A percentile compares a stretch with the other conserved stretches of the same genome.
Evolutionary conservation across 1,284 basidiomycete species (phyloP).

Genomic region (Polyporus tsugae): DNA sequence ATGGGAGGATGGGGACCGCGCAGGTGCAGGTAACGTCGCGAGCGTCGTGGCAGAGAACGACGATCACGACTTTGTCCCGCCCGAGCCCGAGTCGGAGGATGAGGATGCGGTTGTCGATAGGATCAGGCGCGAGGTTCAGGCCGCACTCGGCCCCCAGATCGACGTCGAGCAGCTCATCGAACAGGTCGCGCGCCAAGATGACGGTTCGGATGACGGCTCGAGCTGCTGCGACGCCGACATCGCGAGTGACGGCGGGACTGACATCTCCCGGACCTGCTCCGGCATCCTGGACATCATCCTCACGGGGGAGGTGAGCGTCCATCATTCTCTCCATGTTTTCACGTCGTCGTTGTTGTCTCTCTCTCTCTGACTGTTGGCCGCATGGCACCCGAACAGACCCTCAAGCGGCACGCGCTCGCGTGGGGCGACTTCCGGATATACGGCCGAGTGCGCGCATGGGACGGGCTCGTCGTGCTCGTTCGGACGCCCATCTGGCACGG

Average conservation of each 20-base stretch:
- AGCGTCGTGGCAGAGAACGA: neutral
- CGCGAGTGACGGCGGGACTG: slow-evolving; percentile 23
- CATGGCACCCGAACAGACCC: slow-evolving; percentile 48
- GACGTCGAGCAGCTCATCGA: slow-evolving; percentile 35
- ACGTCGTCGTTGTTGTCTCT: neutral
- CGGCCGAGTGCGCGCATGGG: slow-evolving; percentile 71
- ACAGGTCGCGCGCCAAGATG: slow-evolving; percentile 27
- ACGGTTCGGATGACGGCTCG: slow-evolving; percentile 23
- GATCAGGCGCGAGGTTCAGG: slow-evolving; percentile 35
- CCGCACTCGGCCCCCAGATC: slow-evolving; percentile 38
- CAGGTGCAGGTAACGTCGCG: neutral
- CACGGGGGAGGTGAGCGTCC: slow-evolving; percentile 56
- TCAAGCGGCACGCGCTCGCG: slow-evolving; percentile 59
- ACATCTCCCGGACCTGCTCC: slow-evolving; percentile 43
- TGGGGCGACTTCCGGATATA: slow-evolving; percentile 67
- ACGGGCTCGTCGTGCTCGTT: slow-evolving; percentile 72
- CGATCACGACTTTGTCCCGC: neutral
- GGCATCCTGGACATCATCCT: slow-evolving; percentile 66
- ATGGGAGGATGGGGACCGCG: neutral
- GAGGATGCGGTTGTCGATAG: slow-evolving; percentile 32
- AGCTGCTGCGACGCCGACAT: slow-evolving; percentile 10
- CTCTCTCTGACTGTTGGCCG: neutral
- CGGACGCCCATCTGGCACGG: slow-evolving; percentile 51
- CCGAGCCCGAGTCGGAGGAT: slow-evolving; percentile 9
- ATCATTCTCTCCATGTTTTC: neutral